These are phyloP conservation scores for Hordeum vulgare DNA, from an alignment of 176 grass and related monocot genomes.

Conservation along the genomic window MorexV3_pseudomolecules_assembly NC_058522.1:65345757-65346256, in stretches of 20 bases:
- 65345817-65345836: not conserved
- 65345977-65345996: not conserved
- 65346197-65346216: constrained; percentile 60
- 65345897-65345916: constrained; percentile 32
- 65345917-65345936: constrained; percentile 41
- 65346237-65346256: constrained; percentile 70
- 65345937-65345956: constrained; percentile 12
- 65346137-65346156: not conserved
- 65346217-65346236: constrained; percentile 70
- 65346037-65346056: constrained; percentile 36
- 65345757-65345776: constrained; percentile 71
- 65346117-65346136: constrained; percentile 5
- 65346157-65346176: constrained; percentile 28
- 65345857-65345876: constrained; percentile 37
- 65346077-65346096: constrained; percentile 1
- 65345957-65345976: not conserved
- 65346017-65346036: constrained; percentile 20
- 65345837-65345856: constrained; percentile 32
- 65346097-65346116: not conserved
- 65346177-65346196: constrained; percentile 50
- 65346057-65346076: constrained; percentile 49
- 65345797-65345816: constrained; percentile 9
- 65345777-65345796: constrained; percentile 66
- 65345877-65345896: constrained; percentile 58
- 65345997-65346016: constrained; percentile 27